Conservation (phyloP, 1,139 yeast species). For the Debaryomyces robertsiae region DNA sequence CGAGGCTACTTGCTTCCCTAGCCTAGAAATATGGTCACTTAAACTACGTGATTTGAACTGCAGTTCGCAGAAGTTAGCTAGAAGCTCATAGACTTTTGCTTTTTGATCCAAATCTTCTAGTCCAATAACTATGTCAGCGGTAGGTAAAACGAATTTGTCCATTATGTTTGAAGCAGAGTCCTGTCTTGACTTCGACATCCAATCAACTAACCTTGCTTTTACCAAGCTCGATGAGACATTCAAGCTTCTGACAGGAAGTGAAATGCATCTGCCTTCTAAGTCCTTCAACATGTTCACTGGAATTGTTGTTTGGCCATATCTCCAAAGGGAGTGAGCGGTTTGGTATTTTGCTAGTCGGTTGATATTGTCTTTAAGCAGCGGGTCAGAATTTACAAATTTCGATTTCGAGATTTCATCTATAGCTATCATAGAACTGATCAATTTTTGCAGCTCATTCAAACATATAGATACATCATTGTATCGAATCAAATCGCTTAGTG, state of each 20-base stretch:
- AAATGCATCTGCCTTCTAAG: constrained; percentile 20
- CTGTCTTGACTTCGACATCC: constrained; percentile 73
- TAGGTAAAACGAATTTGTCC: constrained; percentile 55
- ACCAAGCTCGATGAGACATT: constrained; percentile 32
- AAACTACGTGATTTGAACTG: constrained; percentile 54
- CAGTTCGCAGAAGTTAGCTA: constrained; percentile 76
- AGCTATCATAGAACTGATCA: constrained; percentile 51
- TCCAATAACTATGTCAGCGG: constrained; percentile 25
- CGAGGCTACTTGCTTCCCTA: constrained; percentile 38
- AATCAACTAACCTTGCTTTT: constrained; percentile 59
- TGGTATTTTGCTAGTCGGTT: constrained; percentile 43
- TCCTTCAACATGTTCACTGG: constrained; percentile 54
- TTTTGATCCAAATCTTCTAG: constrained; percentile 22
- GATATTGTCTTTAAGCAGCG: constrained; percentile 15
- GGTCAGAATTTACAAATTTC: constrained; percentile 15
- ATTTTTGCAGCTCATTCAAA: constrained; percentile 44
- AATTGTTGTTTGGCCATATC: constrained; percentile 52
- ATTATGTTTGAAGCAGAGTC: constrained; percentile 64
- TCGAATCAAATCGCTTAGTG: constrained; percentile 42
- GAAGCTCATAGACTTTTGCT: constrained; percentile 55
- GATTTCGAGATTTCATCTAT: constrained; percentile 40
- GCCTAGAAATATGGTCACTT: constrained; percentile 46
- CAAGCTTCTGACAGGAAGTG: constrained; percentile 23
- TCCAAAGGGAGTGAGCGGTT: constrained; percentile 62
- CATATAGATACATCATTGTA: constrained; percentile 44